phyloP scores from a whole-genome alignment of 73 alveolate species.

The Blepharisma japonicum region DNA sequence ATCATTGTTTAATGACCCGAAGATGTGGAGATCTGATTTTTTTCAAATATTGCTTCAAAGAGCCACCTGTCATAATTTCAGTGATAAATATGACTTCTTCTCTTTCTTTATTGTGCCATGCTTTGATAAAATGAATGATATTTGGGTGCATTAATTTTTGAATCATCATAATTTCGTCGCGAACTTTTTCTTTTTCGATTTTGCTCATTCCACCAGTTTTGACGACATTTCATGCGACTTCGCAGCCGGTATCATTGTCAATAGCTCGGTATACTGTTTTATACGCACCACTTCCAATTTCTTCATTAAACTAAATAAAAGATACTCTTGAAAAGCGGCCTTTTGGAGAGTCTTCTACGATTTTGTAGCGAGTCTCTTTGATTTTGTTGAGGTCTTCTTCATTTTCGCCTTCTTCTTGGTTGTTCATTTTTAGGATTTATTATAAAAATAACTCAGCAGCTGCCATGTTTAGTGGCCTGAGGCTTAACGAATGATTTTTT shows the following conservation, averaged over 20 bases:
- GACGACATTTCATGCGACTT: conserved; percentile 98
- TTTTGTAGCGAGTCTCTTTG: conserved; percentile 11
- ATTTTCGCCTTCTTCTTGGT: too few species aligned
- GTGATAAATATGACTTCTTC: conserved; percentile 93
- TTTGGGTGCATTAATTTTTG: conserved; percentile 89
- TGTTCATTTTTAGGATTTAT: too few species aligned
- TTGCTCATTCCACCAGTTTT: conserved; percentile 31
- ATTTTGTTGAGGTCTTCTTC: too few species aligned
- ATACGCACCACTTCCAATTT: conserved; percentile 93
- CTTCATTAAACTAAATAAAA: conserved; percentile 70
- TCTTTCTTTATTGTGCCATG: conserved; percentile 85
- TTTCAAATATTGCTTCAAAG: conserved; percentile 73
- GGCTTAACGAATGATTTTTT: too few species aligned
- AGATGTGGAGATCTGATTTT: conserved; percentile 79
- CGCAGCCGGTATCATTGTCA: conserved; percentile 96
- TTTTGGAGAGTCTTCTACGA: conserved; percentile 42
- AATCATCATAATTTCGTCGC: conserved; percentile 83
- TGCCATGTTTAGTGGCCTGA: too few species aligned
- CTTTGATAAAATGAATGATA: conserved; percentile 86
- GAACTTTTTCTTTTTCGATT: conserved; percentile 81
- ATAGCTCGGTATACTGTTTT: conserved; percentile 91
- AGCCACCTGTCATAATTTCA: conserved; percentile 97
- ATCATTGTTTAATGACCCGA: conserved; percentile 83
- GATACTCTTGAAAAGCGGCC: conserved; percentile 36
- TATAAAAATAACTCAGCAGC: too few species aligned